Evolutionary conservation across 176 grass and related monocot species (phyloP), one percentile per base, ranked within the genome.

Genomic region (Eremochloa ophiuroides): DNA sequence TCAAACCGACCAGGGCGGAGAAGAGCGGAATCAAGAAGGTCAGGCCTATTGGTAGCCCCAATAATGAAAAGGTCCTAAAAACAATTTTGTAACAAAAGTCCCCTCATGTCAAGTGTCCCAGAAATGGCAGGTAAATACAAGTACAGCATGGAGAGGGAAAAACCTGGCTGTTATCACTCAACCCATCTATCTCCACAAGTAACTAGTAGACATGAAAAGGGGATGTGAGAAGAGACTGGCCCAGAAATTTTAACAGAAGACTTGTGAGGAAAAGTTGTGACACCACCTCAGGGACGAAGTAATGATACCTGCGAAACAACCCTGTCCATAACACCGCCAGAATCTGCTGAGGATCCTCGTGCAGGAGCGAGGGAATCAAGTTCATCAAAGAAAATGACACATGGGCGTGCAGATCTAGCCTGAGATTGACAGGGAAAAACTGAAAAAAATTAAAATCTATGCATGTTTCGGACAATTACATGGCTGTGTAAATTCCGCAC

Each of bases 361-460:
- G 90, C 92, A 70, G 96, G 96, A 64, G 93, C 96, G 15, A 98
- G 79, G 28, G 93, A 98, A 82, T 98, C 90, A 84, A 98, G 90
- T 48, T 98, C 96, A 88, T 98, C 96, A 81, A 98, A 98, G 82
- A 98, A 98, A 86, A 98, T 98, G 42, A 98, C 96, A 60, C 96
- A 98, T 41, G 96, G 93, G 3, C 90, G 86, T 76, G 95, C 95
- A 62, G 88, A 87, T 68, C 95, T 93, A 35, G 95, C 95, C 95
- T 98, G 79, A 86, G 28, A 58, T 71, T 80, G 60, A 69, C 2
- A 80, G 70, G 20, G 37, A 58, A 50, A 72, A 66, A 62, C 29
- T 33, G 59, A 28, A 29, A 26, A 74, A 68, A 74, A 58, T 10
- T 3, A 73, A 79, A 79, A 73, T 58, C 5, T 81, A 55, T 60